These are phyloP conservation scores for Tricholoma sp. DNA, from an alignment of 768 basidiomycete species.

Conservation along the genomic window DNA sequence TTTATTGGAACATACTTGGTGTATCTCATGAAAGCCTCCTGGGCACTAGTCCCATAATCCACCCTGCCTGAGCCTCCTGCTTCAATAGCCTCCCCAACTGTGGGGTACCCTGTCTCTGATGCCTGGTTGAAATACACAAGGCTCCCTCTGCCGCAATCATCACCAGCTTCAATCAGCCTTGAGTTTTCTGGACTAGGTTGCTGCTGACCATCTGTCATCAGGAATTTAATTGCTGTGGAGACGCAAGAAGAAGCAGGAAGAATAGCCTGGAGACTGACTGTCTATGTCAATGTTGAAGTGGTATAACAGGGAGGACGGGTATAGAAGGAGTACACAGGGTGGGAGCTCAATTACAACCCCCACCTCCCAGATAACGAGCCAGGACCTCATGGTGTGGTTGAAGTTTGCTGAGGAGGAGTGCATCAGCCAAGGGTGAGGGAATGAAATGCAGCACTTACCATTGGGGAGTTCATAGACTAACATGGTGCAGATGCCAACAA, in stretches of 20 bases:
- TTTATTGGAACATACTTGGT: neutral
- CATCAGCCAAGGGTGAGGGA: constrained; percentile 23
- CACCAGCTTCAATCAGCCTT: neutral
- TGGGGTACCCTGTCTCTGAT: neutral
- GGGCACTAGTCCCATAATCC: neutral
- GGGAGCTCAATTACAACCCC: constrained; percentile 27
- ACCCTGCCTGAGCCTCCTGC: too few species aligned
- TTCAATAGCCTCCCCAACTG: too few species aligned
- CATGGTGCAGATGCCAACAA: too few species aligned
- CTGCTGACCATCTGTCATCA: neutral
- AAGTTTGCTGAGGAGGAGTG: constrained; percentile 6
- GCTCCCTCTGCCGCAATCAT: neutral
- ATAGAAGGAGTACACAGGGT: constrained; percentile 23
- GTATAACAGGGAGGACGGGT: constrained; percentile 27
- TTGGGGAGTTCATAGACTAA: neutral
- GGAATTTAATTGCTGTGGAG: constrained; percentile 4
- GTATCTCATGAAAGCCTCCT: neutral
- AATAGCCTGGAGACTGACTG: constrained; percentile 9
- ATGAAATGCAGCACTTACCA: constrained; percentile 20
- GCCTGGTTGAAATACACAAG: neutral
- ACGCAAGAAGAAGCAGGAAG: constrained; percentile 5
- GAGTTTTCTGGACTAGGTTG: neutral
- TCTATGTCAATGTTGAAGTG: constrained; percentile 29
- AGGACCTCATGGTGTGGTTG: too few species aligned
- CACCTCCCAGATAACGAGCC: too few species aligned